Evolutionary conservation across 176 grass and related monocot genomes (phyloP).

Genomic region (Puccinellia tenuiflora): DNA sequence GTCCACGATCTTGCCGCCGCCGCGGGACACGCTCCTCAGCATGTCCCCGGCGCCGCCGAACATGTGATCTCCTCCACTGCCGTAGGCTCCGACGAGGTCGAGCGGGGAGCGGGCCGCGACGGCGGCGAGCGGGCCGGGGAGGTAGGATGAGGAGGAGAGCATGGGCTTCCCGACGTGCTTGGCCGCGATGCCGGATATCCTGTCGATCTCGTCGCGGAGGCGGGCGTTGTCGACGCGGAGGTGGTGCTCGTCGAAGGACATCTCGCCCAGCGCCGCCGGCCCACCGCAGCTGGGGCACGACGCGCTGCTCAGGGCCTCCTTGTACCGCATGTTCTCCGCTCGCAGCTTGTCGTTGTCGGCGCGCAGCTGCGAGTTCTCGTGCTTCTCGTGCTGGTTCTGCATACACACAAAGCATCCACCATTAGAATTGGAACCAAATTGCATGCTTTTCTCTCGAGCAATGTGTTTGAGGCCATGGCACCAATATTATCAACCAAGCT

Average conservation of each 20-base stretch:
- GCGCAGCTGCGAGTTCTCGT: slow-evolving; percentile 68
- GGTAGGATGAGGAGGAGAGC: slow-evolving; percentile 41
- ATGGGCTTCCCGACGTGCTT: slow-evolving; percentile 77
- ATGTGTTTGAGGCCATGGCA: neutral
- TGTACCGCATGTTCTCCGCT: slow-evolving; percentile 72
- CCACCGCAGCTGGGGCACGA: slow-evolving; percentile 87
- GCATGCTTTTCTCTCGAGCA: neutral
- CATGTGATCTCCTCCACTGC: slow-evolving; percentile 32
- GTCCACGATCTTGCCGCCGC: slow-evolving; percentile 34
- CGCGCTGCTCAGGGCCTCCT: slow-evolving; percentile 60
- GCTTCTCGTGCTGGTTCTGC: slow-evolving; percentile 77
- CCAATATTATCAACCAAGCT: neutral
- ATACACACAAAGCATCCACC: neutral
- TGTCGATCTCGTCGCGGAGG: slow-evolving; percentile 79
- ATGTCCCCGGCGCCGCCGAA: slow-evolving; percentile 32
- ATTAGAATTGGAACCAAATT: neutral
- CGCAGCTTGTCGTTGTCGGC: slow-evolving; percentile 89
- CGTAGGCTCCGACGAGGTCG: slow-evolving; percentile 53
- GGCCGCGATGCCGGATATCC: slow-evolving; percentile 82
- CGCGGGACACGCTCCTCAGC: slow-evolving; percentile 8
- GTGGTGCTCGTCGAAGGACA: slow-evolving; percentile 96
- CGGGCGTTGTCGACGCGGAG: slow-evolving; percentile 76
- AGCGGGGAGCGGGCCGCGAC: slow-evolving; percentile 46
- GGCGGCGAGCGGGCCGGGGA: slow-evolving; percentile 44
- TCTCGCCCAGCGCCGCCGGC: slow-evolving; percentile 70